phyloP scores from a whole-genome alignment of 2,329 filamentous ascomycete species.

The Reticulascus tulasneorum region DNA sequence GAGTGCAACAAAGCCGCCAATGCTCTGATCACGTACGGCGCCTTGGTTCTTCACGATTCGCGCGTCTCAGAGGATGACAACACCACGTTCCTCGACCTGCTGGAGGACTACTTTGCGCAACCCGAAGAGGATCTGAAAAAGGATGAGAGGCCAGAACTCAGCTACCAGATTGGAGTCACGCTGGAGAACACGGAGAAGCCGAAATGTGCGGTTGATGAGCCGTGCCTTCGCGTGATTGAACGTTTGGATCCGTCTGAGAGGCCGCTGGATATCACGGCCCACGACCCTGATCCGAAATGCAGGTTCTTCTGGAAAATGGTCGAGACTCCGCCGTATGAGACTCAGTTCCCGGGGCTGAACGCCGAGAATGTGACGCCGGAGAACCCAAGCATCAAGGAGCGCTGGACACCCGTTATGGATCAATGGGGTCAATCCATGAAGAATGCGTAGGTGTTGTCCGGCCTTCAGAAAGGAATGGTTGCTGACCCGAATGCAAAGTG shows the following conservation, averaged over 20 bases:
- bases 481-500: too few species aligned
- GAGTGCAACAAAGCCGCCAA: constrained; percentile 52
- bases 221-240: constrained; percentile 53
- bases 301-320: constrained; percentile 62
- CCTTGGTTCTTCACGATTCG: constrained; percentile 56
- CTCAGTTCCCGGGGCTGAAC: constrained; percentile 52
- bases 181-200: constrained; percentile 61
- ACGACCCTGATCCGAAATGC: constrained; percentile 57
- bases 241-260: constrained; percentile 51
- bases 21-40: constrained; percentile 57
- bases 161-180: constrained; percentile 59
- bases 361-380: constrained; percentile 51
- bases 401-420: constrained; percentile 53
- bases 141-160: constrained; percentile 55
- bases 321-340: constrained; percentile 49
- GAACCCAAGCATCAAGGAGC: constrained; percentile 40
- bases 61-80: constrained; percentile 55
- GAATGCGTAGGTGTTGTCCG: constrained; percentile 50
- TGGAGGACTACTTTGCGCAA: constrained; percentile 64
- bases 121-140: constrained; percentile 38
- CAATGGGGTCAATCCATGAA: constrained; percentile 59
- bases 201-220: constrained; percentile 59
- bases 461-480: background rate
- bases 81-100: constrained; percentile 53
- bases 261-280: constrained; percentile 53